Percentiles rank a stretch among this genome's conserved stretches.
Conservation (phyloP, 208 protist genomes). For the Paratrypanosoma confusum region DNA sequence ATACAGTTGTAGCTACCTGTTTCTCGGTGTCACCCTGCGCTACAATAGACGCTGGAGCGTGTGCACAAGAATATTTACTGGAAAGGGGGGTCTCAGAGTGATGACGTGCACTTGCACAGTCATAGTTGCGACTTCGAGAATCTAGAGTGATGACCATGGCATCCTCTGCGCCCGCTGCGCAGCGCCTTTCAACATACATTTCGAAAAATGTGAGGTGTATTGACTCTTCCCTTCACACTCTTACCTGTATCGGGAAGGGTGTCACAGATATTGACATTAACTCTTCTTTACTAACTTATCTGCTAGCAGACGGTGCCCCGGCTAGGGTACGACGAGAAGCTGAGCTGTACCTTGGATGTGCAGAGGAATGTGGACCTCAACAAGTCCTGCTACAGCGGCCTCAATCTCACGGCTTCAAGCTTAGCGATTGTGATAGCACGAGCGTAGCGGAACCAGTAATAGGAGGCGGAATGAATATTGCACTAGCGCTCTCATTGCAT, state of each 20-base stretch:
- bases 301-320: constrained; percentile 24
- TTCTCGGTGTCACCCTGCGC: too few species aligned
- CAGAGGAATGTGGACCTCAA: neutral
- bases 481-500: constrained; percentile 54
- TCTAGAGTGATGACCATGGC: neutral
- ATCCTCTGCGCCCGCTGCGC: constrained; percentile 3
- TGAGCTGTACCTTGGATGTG: neutral
- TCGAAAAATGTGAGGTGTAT: constrained; percentile 32
- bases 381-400: neutral
- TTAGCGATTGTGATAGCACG: neutral
- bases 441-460: neutral
- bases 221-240: constrained; percentile 46
- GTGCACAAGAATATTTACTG: too few species aligned
- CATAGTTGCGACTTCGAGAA: too few species aligned
- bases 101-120: too few species aligned
- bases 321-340: constrained; percentile 7
- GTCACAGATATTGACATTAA: constrained; percentile 70
- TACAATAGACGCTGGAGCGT: too few species aligned
- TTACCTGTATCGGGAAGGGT: constrained; percentile 46
- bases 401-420: neutral
- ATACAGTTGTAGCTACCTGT: too few species aligned
- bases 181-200: constrained; percentile 32
- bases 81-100: too few species aligned
- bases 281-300: constrained; percentile 28
- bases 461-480: constrained; percentile 30